Evolutionary conservation across 768 basidiomycete genomes (phyloP).

Genomic region (Tremella mesenterica): DNA sequence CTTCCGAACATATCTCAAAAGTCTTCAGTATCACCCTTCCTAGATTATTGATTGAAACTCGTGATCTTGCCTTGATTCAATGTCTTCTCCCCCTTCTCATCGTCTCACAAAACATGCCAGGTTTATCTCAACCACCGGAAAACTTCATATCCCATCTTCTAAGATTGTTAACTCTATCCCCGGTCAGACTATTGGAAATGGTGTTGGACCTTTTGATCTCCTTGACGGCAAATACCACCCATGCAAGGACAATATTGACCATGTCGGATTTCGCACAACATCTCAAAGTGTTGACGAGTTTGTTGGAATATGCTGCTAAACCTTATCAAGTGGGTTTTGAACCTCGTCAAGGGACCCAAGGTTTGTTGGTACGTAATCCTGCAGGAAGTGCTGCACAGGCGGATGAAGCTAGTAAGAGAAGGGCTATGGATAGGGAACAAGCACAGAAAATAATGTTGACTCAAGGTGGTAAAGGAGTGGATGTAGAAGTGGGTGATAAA

Average conservation of each 20-base stretch:
- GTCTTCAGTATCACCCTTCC: slow-evolving; percentile 22
- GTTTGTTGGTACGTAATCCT: slow-evolving; percentile 18
- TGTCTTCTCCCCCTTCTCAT: slow-evolving; percentile 36
- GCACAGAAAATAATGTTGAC: slow-evolving; percentile 21
- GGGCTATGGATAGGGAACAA: slow-evolving; percentile 20
- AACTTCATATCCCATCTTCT: slow-evolving; percentile 29
- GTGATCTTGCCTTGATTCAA: slow-evolving; percentile 30
- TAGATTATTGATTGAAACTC: slow-evolving; percentile 21
- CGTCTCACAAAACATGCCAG: slow-evolving; percentile 14
- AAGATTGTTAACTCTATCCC: slow-evolving; percentile 24
- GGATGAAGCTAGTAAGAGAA: slow-evolving; percentile 16
- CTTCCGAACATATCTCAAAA: neutral
- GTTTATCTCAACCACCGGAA: slow-evolving; percentile 14
- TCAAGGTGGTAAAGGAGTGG: slow-evolving; percentile 13
- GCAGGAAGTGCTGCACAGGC: slow-evolving; percentile 11
- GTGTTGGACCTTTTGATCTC: slow-evolving; percentile 59
- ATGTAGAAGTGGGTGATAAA: slow-evolving; percentile 23
- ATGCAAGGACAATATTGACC: slow-evolving; percentile 51
- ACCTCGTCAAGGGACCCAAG: neutral
- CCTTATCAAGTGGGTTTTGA: slow-evolving; percentile 5
- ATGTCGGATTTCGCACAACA: slow-evolving; percentile 15
- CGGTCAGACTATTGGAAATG: slow-evolving; percentile 53
- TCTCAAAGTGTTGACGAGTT: slow-evolving; percentile 14
- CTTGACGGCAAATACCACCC: slow-evolving; percentile 61
- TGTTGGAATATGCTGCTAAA: slow-evolving; percentile 18